Conservation (phyloP, 345 rosid species). For the Gossypium turneri region DNA sequence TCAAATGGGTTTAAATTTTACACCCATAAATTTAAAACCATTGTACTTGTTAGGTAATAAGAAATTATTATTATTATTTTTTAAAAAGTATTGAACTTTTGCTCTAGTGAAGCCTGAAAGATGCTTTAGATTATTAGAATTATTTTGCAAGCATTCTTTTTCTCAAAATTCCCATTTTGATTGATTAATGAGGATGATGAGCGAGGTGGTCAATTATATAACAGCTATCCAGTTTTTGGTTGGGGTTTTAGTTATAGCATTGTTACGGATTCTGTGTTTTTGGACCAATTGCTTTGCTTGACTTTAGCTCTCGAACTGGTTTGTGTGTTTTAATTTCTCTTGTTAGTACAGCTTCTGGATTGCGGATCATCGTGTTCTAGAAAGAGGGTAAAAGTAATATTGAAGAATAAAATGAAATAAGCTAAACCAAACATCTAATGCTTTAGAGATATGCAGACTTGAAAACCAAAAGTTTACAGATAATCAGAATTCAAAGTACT, state of each 20-base stretch:
- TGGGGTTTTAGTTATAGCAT: neutral
- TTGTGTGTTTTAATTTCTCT: neutral
- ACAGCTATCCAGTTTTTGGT: neutral
- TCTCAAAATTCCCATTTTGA: neutral
- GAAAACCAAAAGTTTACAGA: neutral
- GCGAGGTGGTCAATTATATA: neutral
- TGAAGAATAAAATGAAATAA: constrained; percentile 4
- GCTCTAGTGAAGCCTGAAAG: neutral
- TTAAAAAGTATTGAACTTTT: neutral
- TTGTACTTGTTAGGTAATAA: neutral
- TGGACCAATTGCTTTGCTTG: neutral
- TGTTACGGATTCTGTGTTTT: neutral
- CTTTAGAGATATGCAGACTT: neutral
- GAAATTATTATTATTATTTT: neutral
- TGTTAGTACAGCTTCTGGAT: neutral
- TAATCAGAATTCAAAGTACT: neutral
- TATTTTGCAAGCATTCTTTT: neutral
- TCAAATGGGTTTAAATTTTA: neutral
- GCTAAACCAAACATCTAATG: neutral
- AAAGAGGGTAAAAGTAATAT: neutral
- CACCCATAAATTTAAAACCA: neutral
- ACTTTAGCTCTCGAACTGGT: neutral
- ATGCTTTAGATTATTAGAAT: neutral
- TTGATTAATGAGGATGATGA: neutral
- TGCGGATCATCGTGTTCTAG: neutral